Evolutionary conservation across 768 basidiomycete genomes (phyloP).

Genomic region (Rhodotorula babjevae): DNA sequence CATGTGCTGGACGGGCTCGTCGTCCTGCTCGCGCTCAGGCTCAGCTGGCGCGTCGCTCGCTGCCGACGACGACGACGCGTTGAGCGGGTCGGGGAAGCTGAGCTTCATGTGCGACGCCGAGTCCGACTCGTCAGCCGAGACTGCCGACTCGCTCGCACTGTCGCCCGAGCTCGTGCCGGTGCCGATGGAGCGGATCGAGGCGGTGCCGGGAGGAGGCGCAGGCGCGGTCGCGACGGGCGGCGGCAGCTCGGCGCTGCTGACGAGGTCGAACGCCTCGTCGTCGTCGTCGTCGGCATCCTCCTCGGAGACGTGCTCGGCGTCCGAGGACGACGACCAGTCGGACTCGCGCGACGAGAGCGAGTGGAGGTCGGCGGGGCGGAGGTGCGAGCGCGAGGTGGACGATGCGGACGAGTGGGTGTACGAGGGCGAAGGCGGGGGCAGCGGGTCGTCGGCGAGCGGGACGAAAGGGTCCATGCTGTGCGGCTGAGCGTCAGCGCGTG

Average conservation of each 20-base stretch:
- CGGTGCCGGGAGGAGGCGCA: no score
- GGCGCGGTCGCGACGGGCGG: not conserved
- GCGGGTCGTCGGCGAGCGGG: not conserved
- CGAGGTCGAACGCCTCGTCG: not conserved
- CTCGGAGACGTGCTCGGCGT: no score
- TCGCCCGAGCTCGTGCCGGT: no score
- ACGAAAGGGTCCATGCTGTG: not conserved
- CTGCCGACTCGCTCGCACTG: not conserved
- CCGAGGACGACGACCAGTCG: not conserved
- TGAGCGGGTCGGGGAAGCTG: conserved; percentile 15
- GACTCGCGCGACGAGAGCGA: not conserved
- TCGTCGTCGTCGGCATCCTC: not conserved
- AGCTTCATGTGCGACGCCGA: not conserved
- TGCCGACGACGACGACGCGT: not conserved
- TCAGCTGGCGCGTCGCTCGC: no score
- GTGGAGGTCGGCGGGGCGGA: not conserved
- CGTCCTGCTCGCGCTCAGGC: not conserved
- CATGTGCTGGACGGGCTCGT: no score
- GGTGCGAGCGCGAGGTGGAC: not conserved
- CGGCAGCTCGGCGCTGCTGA: not conserved
- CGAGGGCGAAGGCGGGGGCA: not conserved
- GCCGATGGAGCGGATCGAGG: no score
- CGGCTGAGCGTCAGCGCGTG: not conserved
- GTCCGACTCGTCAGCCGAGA: not conserved
- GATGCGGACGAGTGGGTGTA: not conserved